Conservation (phyloP, 1,284 basidiomycete species). For the Ceratobasidium sp. region DNA sequence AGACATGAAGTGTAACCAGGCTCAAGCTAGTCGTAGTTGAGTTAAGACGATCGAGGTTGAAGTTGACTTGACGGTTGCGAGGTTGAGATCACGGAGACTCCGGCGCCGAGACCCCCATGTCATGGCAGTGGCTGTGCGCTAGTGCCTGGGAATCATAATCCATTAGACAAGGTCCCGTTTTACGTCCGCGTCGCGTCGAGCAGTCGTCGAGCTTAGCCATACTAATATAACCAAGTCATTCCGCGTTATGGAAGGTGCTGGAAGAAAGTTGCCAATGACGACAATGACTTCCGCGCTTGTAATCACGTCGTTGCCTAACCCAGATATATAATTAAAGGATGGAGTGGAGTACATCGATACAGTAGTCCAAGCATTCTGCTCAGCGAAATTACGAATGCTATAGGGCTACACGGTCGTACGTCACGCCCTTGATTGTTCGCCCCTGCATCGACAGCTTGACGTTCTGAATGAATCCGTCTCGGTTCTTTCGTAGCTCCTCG, state of each 20-base stretch:
- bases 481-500: slow-evolving; percentile 84
- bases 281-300: too few species aligned
- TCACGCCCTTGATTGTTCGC: slow-evolving; percentile 71
- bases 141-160: slow-evolving; percentile 33
- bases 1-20: too few species aligned
- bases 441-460: slow-evolving; percentile 87
- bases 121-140: slow-evolving; percentile 27
- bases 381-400: background rate
- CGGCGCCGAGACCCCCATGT: background rate
- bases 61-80: background rate
- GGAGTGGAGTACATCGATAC: background rate
- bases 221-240: too few species aligned
- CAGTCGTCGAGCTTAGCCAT: too few species aligned
- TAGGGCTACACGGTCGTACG: slow-evolving; percentile 72
- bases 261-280: too few species aligned
- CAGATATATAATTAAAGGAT: background rate
- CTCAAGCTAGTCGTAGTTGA: too few species aligned
- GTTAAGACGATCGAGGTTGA: too few species aligned
- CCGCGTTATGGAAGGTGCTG: too few species aligned
- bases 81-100: slow-evolving; percentile 23
- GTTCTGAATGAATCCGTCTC: slow-evolving; percentile 79
- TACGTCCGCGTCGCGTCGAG: too few species aligned
- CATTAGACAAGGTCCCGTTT: too few species aligned
- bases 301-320: background rate
- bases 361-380: background rate